These are phyloP conservation scores for Pachysandra terminalis DNA, from an alignment of 164 flowering plant species.

Conservation along the genomic window DNA sequence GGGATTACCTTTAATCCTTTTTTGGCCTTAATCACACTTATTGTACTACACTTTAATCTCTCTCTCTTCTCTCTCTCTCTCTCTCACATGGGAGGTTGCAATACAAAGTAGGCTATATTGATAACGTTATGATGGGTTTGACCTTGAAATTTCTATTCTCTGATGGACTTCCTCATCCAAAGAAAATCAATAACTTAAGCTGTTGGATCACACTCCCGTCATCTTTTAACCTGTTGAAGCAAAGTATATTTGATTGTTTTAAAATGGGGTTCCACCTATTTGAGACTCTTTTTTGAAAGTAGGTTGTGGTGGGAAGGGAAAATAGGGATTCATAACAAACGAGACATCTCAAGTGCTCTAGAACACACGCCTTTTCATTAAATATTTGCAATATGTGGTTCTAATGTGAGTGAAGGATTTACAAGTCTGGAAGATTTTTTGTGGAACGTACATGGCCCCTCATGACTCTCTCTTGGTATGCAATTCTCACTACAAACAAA, in stretches of 20 bases:
- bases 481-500: conserved; percentile 17
- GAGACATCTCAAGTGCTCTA: background rate
- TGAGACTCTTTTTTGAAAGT: conserved; percentile 2
- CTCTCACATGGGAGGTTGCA: conserved; percentile 1
- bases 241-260: background rate
- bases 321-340: background rate
- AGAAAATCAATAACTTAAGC: background rate
- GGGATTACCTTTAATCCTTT: conserved; percentile 3
- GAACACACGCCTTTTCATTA: background rate
- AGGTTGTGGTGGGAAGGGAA: background rate
- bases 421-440: background rate
- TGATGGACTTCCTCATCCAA: background rate
- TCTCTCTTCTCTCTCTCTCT: conserved; percentile 1
- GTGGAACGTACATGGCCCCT: conserved; percentile 1
- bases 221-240: background rate
- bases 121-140: conserved; percentile 13
- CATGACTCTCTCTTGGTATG: conserved; percentile 7
- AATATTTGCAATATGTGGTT: background rate
- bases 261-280: background rate
- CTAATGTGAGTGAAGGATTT: background rate
- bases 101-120: conserved; percentile 5
- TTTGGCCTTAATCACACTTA: background rate
- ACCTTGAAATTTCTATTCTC: conserved; percentile 7
- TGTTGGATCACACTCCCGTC: background rate
- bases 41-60: background rate